Conservation (phyloP, 805 yeast species). For the Cyberlindnera maritima region DNA sequence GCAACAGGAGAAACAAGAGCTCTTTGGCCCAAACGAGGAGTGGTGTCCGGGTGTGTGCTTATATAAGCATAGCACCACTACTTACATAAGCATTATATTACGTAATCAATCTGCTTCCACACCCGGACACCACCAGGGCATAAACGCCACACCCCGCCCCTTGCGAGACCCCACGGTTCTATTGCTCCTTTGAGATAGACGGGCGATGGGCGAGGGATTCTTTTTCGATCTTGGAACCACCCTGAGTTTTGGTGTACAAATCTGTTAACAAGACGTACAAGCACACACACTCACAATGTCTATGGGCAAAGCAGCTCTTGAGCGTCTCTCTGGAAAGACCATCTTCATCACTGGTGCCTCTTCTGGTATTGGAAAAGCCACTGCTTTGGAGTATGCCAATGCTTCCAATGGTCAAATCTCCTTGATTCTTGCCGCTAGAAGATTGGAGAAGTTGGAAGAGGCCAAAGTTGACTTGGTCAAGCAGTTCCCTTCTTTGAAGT, state of each 20-base stretch:
- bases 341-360: conserved; percentile 95
- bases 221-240: not conserved
- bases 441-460: conserved; percentile 56
- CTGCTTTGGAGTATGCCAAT: conserved; percentile 81
- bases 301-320: conserved; percentile 70
- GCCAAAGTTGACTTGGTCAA: conserved; percentile 45
- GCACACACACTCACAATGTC: conserved; percentile 42
- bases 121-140: not conserved
- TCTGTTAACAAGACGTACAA: not conserved
- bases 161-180: not conserved
- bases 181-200: not conserved
- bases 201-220: not conserved
- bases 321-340: conserved; percentile 75
- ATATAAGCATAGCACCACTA: too few relatives aligned
- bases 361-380: conserved; percentile 91
- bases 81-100: too few relatives aligned
- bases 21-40: too few relatives aligned
- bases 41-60: too few relatives aligned
- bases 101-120: too few relatives aligned
- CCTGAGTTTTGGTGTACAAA: not conserved
- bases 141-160: not conserved
- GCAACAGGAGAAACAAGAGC: too few relatives aligned
- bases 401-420: conserved; percentile 71
- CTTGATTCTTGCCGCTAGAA: conserved; percentile 75
- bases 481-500: conserved; percentile 46